Percentiles rank a stretch among this genome's conserved stretches.
Conservation (phyloP, 2,329 filamentous ascomycete species). For the Paradendryphiella salina region DNA sequence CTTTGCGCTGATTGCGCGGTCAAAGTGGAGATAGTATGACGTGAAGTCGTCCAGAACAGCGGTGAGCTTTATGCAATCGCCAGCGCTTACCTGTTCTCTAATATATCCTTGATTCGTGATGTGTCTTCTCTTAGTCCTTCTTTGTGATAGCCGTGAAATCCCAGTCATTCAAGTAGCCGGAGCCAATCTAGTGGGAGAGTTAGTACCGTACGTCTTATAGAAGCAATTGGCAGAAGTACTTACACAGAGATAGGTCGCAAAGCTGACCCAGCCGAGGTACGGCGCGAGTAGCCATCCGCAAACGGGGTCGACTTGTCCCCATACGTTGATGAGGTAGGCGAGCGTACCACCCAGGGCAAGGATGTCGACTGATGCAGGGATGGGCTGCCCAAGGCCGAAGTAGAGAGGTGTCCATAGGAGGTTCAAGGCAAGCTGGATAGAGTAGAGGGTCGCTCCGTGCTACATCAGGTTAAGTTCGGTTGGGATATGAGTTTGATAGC, state of each 20-base stretch:
- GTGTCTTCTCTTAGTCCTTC: constrained; percentile 20
- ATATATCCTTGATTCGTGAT: background rate
- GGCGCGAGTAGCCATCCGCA: constrained; percentile 76
- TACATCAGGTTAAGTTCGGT: constrained; percentile 18
- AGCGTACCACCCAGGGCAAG: constrained; percentile 69
- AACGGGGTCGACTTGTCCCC: constrained; percentile 71
- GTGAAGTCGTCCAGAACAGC: background rate
- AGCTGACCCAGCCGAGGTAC: constrained; percentile 83
- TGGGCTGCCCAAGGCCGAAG: constrained; percentile 74
- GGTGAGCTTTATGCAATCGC: background rate
- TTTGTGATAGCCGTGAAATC: constrained; percentile 39
- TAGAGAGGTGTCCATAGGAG: constrained; percentile 91
- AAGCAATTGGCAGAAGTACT: constrained; percentile 12
- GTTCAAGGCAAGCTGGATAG: constrained; percentile 82
- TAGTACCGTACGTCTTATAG: constrained; percentile 7
- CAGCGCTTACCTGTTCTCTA: background rate
- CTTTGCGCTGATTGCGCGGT: background rate
- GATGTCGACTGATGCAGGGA: constrained; percentile 75
- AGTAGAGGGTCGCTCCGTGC: constrained; percentile 77
- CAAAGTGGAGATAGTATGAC: background rate
- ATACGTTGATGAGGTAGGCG: constrained; percentile 73
- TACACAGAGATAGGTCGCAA: constrained; percentile 81
- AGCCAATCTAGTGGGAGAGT: constrained; percentile 35
- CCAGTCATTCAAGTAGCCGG: constrained; percentile 49
- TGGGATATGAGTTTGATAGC: background rate